Conservation (phyloP, 176 grass and related monocot species). For the Calamus simplicifolius region DNA sequence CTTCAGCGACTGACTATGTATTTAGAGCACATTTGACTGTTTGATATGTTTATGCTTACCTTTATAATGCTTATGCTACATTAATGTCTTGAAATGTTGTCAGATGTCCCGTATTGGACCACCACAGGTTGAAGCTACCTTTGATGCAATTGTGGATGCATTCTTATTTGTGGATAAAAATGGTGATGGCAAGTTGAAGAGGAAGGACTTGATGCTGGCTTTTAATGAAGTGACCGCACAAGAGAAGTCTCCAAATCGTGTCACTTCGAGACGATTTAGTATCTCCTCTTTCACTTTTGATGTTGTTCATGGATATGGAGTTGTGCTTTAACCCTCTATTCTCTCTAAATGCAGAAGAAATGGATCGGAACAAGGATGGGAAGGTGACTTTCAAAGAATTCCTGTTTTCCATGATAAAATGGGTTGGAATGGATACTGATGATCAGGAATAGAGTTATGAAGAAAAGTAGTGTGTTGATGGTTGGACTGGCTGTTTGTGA, state of each 20-base stretch:
- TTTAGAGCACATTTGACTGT: not conserved
- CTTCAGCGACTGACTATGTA: slow-evolving; percentile 39
- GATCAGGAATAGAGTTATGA: not conserved
- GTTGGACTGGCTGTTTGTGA: too few relatives aligned
- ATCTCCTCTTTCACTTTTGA: not conserved
- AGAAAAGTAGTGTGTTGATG: too few relatives aligned
- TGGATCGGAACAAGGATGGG: slow-evolving; percentile 61
- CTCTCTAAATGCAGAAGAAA: slow-evolving; percentile 47
- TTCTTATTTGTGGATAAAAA: slow-evolving; percentile 64
- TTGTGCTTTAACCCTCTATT: not conserved
- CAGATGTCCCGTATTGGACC: slow-evolving; percentile 44
- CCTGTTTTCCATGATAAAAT: slow-evolving; percentile 54
- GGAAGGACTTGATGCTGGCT: slow-evolving; percentile 40
- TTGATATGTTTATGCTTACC: not conserved
- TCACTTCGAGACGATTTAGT: slow-evolving; percentile 51
- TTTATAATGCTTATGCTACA: too few relatives aligned
- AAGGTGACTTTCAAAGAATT: slow-evolving; percentile 71
- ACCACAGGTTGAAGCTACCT: slow-evolving; percentile 39
- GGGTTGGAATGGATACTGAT: slow-evolving; percentile 45
- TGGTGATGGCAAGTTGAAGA: slow-evolving; percentile 42
- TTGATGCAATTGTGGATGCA: slow-evolving; percentile 54
- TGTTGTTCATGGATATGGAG: not conserved
- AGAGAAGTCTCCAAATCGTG: slow-evolving; percentile 48
- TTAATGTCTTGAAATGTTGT: not conserved
- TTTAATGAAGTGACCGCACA: slow-evolving; percentile 46